phyloP scores from a whole-genome alignment of 805 yeast species.

The Myxozyma neglecta region DNA sequence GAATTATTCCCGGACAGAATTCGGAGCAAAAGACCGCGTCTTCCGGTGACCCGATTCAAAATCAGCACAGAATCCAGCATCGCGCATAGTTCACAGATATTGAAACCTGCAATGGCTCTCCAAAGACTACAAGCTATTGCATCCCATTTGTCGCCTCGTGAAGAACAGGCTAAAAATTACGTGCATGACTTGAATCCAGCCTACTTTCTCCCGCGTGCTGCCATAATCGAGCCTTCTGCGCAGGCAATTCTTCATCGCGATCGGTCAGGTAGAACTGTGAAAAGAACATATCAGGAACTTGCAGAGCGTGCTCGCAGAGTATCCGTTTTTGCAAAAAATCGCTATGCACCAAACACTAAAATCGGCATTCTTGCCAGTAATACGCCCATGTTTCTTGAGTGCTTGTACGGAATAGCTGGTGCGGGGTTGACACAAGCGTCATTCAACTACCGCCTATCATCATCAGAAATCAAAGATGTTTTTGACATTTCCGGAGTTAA shows the following conservation, averaged over 20 bases:
- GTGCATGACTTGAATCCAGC: slow-evolving; percentile 42
- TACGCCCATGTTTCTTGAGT: slow-evolving; percentile 42
- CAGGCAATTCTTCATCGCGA: slow-evolving; percentile 39
- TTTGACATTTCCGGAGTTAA: slow-evolving; percentile 35
- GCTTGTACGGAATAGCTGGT: slow-evolving; percentile 40
- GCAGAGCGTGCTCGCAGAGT: slow-evolving; percentile 38
- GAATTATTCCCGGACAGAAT: no score
- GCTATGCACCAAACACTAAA: slow-evolving; percentile 29
- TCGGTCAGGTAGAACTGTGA: slow-evolving; percentile 29
- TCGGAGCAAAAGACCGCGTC: no score
- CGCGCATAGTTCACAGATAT: no score
- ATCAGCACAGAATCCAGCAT: no score
- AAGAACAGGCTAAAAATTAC: slow-evolving; percentile 5
- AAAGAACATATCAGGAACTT: slow-evolving; percentile 35
- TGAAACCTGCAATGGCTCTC: background rate
- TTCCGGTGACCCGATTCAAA: no score
- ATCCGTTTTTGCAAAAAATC: slow-evolving; percentile 38
- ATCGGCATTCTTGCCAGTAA: slow-evolving; percentile 41
- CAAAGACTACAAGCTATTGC: slow-evolving; percentile 7
- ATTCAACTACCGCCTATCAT: slow-evolving; percentile 40
- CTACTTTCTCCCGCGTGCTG: slow-evolving; percentile 41
- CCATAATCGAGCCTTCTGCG: slow-evolving; percentile 41
- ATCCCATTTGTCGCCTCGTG: background rate
- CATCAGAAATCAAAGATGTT: slow-evolving; percentile 38
- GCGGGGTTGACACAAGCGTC: slow-evolving; percentile 41